A percentile compares a stretch with the other conserved stretches of the same genome.
Evolutionary conservation across 2,329 filamentous ascomycete genomes (phyloP).

Genomic region (Sarocladiaceae sp.): DNA sequence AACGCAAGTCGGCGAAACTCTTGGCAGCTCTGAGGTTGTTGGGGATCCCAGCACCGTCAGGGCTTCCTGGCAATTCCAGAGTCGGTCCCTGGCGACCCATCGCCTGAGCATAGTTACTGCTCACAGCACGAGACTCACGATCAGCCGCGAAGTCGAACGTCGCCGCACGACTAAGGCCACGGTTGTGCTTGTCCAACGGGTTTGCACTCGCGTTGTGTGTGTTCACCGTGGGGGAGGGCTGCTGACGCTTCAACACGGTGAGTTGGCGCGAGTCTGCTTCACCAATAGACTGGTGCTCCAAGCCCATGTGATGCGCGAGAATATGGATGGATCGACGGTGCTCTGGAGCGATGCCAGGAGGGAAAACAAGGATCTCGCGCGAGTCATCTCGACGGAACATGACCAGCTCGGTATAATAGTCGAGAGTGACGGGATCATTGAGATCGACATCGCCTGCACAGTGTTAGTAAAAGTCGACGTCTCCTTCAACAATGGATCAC

Average conservation of each 20-base stretch:
- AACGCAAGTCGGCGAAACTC: slow-evolving; percentile 91
- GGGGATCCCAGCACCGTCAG: slow-evolving; percentile 53
- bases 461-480: not conserved
- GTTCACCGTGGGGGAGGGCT: slow-evolving; percentile 44
- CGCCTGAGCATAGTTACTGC: slow-evolving; percentile 62
- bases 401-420: slow-evolving; percentile 84
- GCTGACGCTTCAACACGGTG: slow-evolving; percentile 70
- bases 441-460: slow-evolving; percentile 65
- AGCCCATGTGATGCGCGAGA: slow-evolving; percentile 87
- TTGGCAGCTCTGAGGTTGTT: slow-evolving; percentile 88
- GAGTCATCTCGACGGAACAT: slow-evolving; percentile 77
- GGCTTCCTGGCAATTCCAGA: slow-evolving; percentile 82
- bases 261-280: slow-evolving; percentile 83
- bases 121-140: slow-evolving; percentile 58
- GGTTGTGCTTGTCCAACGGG: slow-evolving; percentile 69
- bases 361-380: slow-evolving; percentile 79
- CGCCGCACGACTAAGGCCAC: slow-evolving; percentile 85
- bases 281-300: slow-evolving; percentile 86
- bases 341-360: slow-evolving; percentile 69
- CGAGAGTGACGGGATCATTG: slow-evolving; percentile 81
- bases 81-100: slow-evolving; percentile 78
- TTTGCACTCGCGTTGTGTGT: slow-evolving; percentile 56
- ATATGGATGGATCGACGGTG: slow-evolving; percentile 90
- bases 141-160: slow-evolving; percentile 92
- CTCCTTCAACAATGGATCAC: not conserved